Base-by-base conservation (phyloP, 129 eudicot genomes). In the Ambrosia trifida region DNA sequence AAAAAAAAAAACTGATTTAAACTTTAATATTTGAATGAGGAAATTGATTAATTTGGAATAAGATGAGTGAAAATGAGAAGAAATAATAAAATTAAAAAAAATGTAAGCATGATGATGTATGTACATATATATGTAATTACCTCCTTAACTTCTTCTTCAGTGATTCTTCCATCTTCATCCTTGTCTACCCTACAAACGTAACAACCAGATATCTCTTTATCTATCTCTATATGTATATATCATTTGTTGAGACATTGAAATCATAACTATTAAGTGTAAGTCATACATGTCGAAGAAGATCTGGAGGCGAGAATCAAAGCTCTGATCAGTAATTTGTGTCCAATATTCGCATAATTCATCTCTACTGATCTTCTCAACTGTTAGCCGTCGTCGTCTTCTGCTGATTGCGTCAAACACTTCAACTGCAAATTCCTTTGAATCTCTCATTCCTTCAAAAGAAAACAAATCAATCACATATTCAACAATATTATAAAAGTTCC, bases 281-380 rank as follows among this genome's bases (percentile, higher is more conserved):
- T 7, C 76, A 11, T 81, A 86, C 91, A 86, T 86, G 70, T 93
- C 96, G 83, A 93, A 93, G 86, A 93, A 93, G 77, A 93, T 83
- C 78, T 89, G 96, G 13, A 93, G 91, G 17, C 98, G 88, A 72
- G 98, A 89, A 87, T 93, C 98, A 82, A 93, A 93, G 67, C 98
- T 93, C 67, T 93, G 91, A 83, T 93, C 98, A 12, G 91, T 87
- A 43, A 93, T 87, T 46, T 89, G 90, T 43, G 88, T 72, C 96
- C 96, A 93, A 56, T 87, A 93, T 71, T 93, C 98, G 32, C 76
- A 74, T 30, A 93, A 84, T 66, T 93, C 98, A 10, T 89, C 98
- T 68, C 69, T 75, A 66, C 95, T 87, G 49, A 93, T 86, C 74
- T 93, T 93, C 12, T 93, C 98, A 51, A 89, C 88, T 74, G 85